Evolutionary conservation across 2,329 filamentous ascomycete genomes (phyloP), one percentile per base, ranked within the genome.

Genomic region (Alternaria sp.): DNA sequence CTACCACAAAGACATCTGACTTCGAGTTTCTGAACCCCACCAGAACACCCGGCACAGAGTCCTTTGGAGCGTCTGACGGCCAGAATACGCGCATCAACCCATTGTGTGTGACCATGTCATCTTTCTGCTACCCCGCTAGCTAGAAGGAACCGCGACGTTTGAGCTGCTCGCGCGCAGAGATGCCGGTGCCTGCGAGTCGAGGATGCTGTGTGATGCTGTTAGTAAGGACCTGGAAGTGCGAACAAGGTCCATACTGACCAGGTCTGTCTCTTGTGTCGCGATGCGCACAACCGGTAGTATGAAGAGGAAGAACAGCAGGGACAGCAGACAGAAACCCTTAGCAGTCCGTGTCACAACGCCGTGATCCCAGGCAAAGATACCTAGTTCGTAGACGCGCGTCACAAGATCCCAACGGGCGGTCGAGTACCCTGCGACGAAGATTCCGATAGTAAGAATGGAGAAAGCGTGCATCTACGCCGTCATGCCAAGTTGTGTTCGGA

Each of bases 341-440:
- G 92, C 89, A 67, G 92, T 91, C 77, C 96, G 91, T 73, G 91
- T 89, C 79, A 98, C 91, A 76, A 99, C 96, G 79, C 95, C 93
- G 92, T 98, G 93, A 81, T 98, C 92, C 93, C 94, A 97, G 72
- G 96, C 96, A 81, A 98, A 99, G 70, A 97, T 91, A 72, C 93
- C 92, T 76, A 99, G 89, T 83, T 99, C 95, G 90, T 97, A 97
- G 75, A 98, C 87, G 76, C 94, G 91, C 74, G 95, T 97, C 72
- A 97, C 93, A 67, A 99, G 90, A 83, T 98, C 96, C 94, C 96
- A 99, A 86, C 96, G 92, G 79, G 96, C 96, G 83, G 96, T 99
- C 81, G 95, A 98, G 87, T 99, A 99, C 82, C 96, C 96, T 85
- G 96, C 95, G 87, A 98, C 91, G 86, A 99, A 99, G 85, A 99